Evolutionary conservation across 306 rosid genomes (phyloP), one percentile per base, ranked within the genome.

Genomic region (Quillaja saponaria): DNA sequence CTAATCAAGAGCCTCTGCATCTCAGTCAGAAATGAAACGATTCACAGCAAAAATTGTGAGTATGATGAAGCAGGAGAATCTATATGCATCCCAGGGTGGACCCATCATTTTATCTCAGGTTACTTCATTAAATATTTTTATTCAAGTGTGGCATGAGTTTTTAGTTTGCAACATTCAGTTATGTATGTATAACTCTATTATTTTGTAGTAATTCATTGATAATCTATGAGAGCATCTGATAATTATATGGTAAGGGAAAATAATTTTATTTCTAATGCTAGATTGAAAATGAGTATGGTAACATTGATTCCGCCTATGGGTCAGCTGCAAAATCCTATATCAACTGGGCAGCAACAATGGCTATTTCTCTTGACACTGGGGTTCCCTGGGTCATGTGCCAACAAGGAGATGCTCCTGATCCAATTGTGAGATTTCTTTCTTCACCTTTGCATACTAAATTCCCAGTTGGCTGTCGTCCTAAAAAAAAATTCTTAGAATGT

Each of bases 351-450:
- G 98, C 96, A 74, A 49, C 73, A 28, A 92, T 92, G 98, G 98
- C 96, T 56, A 67, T 74, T 56, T 79, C 95, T 56, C 77, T 86
- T 75, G 80, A 89, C 71, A 92, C 96, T 6, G 98, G 98, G 39
- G 98, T 92, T 55, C 98, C 98, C 31, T 92, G 98, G 98, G 84
- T 88, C 75, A 92, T 92, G 98, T 88, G 98, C 82, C 90, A 84
- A 76, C 98, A 88, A 73, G 69, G 66, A 3, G 80, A 92, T 72
- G 98, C 98, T 64, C 98, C 98, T 11, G 82, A 85, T 69, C 96
- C 96, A 49, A 85, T 92, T 71, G 96, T 92, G 78, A 77, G 90
- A 8, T 40, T 54, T 72, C 42, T 66, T 53, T 40, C 12, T 58
- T 49, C 33, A 33, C 20, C 16, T 59, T 6, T 47, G 8, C 15